Evolutionary conservation across 2,329 filamentous ascomycete genomes (phyloP).

Genomic region (Akanthomyces uredinophilus): DNA sequence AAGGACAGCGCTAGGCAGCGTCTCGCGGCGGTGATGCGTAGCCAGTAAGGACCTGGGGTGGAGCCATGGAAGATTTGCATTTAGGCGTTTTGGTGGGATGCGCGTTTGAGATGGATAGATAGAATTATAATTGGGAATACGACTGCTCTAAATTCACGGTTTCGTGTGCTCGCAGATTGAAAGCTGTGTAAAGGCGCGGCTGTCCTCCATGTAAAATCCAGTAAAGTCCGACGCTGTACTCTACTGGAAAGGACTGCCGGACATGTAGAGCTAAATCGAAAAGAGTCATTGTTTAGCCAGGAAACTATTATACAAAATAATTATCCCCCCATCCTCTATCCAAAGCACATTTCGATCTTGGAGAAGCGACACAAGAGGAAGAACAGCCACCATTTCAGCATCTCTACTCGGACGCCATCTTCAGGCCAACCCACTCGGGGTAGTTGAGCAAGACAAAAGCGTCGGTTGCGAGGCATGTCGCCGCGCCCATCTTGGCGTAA

Average conservation of each 20-base stretch:
- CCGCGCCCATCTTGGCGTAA: conserved; percentile 1
- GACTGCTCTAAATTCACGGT: too few species aligned
- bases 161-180: too few species aligned
- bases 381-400: not conserved
- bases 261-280: too few species aligned
- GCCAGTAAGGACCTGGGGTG: not conserved
- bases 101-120: not conserved
- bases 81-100: not conserved
- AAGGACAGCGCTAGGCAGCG: conserved; percentile 14
- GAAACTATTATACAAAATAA: too few species aligned
- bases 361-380: not conserved
- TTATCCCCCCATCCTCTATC: too few species aligned
- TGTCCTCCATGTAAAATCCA: too few species aligned
- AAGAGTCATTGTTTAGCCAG: too few species aligned
- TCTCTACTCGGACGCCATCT: not conserved
- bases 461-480: conserved; percentile 3
- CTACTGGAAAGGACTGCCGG: too few species aligned
- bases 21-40: conserved; percentile 12
- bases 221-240: too few species aligned
- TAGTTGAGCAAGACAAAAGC: conserved; percentile 9
- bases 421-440: conserved; percentile 2
- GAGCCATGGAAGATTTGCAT: not conserved
- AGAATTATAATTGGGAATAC: not conserved
- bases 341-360: not conserved
- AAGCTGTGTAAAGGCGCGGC: too few species aligned